Conservation (phyloP, 2,329 filamentous ascomycete species). For the Fusarium guadeloupense region DNA sequence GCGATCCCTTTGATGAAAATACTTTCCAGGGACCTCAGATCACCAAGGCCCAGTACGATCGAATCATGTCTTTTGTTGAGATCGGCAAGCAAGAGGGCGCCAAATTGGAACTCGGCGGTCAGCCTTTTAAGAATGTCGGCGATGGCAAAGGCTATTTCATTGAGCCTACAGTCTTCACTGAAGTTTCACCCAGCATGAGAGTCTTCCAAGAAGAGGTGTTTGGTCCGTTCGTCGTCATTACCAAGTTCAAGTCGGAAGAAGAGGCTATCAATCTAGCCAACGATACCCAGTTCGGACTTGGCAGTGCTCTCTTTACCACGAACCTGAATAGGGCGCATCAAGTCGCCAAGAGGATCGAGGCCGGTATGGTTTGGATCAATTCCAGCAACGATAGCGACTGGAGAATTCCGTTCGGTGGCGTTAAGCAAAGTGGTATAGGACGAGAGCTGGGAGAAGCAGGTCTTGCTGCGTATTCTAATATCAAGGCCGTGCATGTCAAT, state of each 20-base stretch:
- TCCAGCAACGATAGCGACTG: conserved; percentile 56
- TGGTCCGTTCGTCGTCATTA: conserved; percentile 55
- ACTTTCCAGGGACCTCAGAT: conserved; percentile 82
- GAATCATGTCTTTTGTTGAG: conserved; percentile 75
- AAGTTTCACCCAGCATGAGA: conserved; percentile 53
- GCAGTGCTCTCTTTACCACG: conserved; percentile 68
- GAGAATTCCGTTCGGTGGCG: conserved; percentile 56
- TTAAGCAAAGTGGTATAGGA: conserved; percentile 60
- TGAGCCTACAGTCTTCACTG: conserved; percentile 57
- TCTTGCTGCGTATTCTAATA: conserved; percentile 55
- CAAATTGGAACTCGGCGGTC: conserved; percentile 70
- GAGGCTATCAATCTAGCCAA: conserved; percentile 56
- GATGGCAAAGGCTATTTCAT: conserved; percentile 57
- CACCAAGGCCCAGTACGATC: conserved; percentile 74
- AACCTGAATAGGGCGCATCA: conserved; percentile 62
- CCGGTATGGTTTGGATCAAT: conserved; percentile 67
- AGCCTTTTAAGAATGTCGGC: conserved; percentile 43
- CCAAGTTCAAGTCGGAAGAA: conserved; percentile 53
- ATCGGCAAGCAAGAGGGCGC: conserved; percentile 76
- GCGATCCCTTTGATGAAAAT: conserved; percentile 73
- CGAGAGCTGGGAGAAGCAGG: conserved; percentile 57
- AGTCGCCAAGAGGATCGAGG: conserved; percentile 65
- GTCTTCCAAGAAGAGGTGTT: conserved; percentile 60
- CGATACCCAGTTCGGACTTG: conserved; percentile 68
- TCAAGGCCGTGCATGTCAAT: conserved; percentile 58